Evolutionary conservation across 495 filamentous ascomycete species (phyloP).

Genomic region (Amphirosellinia nigrospora): DNA sequence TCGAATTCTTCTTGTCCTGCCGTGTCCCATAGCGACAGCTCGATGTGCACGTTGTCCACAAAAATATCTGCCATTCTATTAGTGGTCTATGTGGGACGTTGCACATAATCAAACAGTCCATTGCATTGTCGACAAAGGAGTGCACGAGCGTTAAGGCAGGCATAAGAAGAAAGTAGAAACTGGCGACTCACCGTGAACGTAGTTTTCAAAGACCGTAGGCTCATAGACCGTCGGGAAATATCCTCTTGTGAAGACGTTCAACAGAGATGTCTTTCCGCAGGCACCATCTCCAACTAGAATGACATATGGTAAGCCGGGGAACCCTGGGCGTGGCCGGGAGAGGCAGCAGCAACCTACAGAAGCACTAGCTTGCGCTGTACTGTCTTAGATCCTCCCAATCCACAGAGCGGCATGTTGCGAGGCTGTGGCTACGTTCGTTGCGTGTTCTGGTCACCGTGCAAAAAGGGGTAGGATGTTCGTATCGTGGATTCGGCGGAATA

Average conservation of each 20-base stretch:
- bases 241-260: constrained; percentile 99
- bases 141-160: neutral
- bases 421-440: neutral
- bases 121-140: neutral
- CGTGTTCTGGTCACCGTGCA: neutral
- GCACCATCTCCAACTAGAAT: constrained; percentile 86
- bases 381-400: constrained; percentile 68
- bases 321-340: neutral
- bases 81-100: constrained; percentile 7
- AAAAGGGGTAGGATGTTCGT: constrained; percentile 9
- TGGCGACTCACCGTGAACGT: constrained; percentile 82
- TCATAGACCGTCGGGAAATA: constrained; percentile 99
- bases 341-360: constrained; percentile 66
- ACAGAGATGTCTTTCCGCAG: constrained; percentile 93
- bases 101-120: neutral
- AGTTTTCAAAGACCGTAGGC: constrained; percentile 99
- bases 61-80: constrained; percentile 75
- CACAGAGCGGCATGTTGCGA: constrained; percentile 51
- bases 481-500: neutral
- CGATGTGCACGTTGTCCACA: constrained; percentile 94
- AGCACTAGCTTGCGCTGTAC: constrained; percentile 98
- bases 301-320: constrained; percentile 42
- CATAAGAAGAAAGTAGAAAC: neutral
- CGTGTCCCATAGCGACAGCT: constrained; percentile 97
- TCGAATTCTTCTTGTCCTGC: constrained; percentile 99